A percentile compares a stretch with the other conserved stretches of the same genome.
Evolutionary conservation across 371 early-diverging fungal genomes (phyloP).

Genomic region (Mucor racemosus): DNA sequence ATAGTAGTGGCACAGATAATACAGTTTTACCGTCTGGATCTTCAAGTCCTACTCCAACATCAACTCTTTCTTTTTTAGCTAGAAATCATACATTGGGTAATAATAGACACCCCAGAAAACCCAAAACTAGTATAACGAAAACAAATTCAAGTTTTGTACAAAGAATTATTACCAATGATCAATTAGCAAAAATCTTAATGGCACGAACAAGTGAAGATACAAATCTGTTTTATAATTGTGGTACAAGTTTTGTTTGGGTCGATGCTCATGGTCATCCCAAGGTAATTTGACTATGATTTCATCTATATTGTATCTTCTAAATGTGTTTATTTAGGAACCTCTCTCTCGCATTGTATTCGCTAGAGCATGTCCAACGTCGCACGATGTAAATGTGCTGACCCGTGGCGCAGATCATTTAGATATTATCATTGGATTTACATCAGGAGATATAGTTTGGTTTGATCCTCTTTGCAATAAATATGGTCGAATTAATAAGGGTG

Average conservation of each 20-base stretch:
- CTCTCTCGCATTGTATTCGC: slow-evolving; percentile 81
- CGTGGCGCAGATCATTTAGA: slow-evolving; percentile 76
- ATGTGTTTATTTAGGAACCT: slow-evolving; percentile 62
- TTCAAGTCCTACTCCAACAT: slow-evolving; percentile 22
- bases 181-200: slow-evolving; percentile 79
- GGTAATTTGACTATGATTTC: slow-evolving; percentile 32
- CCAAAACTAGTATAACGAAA: slow-evolving; percentile 64
- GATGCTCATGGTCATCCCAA: slow-evolving; percentile 72
- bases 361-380: slow-evolving; percentile 84
- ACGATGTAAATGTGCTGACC: slow-evolving; percentile 85
- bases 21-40: not conserved
- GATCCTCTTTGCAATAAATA: slow-evolving; percentile 82
- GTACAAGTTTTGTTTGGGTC: slow-evolving; percentile 79
- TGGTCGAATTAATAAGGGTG: slow-evolving; percentile 54
- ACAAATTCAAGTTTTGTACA: slow-evolving; percentile 79
- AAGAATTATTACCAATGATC: slow-evolving; percentile 82
- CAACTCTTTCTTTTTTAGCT: slow-evolving; percentile 40
- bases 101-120: slow-evolving; percentile 37
- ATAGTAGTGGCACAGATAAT: not conserved
- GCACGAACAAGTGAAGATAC: slow-evolving; percentile 71
- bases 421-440: slow-evolving; percentile 81
- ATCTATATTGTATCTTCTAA: not conserved
- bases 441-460: slow-evolving; percentile 89
- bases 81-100: slow-evolving; percentile 30
- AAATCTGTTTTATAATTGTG: slow-evolving; percentile 86